phyloP scores from a whole-genome alignment of 768 basidiomycete genomes.

The Leccinum boreale region DNA sequence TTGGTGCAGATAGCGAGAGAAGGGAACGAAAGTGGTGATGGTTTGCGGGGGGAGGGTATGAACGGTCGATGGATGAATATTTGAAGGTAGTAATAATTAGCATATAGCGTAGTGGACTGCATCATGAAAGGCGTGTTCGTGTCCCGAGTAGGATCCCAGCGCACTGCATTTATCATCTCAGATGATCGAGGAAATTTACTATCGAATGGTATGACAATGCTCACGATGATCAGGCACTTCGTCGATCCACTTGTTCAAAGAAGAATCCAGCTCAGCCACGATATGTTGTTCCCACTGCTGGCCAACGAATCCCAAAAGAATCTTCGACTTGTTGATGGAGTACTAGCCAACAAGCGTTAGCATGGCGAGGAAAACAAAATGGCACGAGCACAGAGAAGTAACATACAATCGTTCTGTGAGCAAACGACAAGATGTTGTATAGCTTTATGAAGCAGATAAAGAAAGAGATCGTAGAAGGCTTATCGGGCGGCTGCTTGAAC shows the following conservation, averaged over 20 bases:
- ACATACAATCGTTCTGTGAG: slow-evolving; percentile 58
- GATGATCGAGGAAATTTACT: background rate
- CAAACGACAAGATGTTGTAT: slow-evolving; percentile 59
- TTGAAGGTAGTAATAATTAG: slow-evolving; percentile 52
- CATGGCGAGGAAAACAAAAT: background rate
- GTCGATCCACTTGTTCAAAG: slow-evolving; percentile 77
- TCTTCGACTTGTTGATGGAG: slow-evolving; percentile 62
- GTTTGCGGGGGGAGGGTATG: slow-evolving; percentile 62
- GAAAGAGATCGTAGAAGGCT: slow-evolving; percentile 50
- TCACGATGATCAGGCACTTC: slow-evolving; percentile 50
- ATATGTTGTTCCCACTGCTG: slow-evolving; percentile 60
- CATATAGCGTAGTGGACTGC: slow-evolving; percentile 50
- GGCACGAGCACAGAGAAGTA: background rate
- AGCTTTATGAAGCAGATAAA: slow-evolving; percentile 57
- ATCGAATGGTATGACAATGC: background rate
- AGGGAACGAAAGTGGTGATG: slow-evolving; percentile 45
- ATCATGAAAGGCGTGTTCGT: slow-evolving; percentile 36
- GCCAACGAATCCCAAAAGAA: slow-evolving; percentile 48
- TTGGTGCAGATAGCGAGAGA: slow-evolving; percentile 86
- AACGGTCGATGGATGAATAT: slow-evolving; percentile 80
- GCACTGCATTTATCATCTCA: slow-evolving; percentile 27
- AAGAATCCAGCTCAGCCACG: slow-evolving; percentile 71
- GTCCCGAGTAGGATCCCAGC: slow-evolving; percentile 45
- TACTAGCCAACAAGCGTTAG: slow-evolving; percentile 43
- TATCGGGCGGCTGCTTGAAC: slow-evolving; percentile 62